Evolutionary conservation across 2,329 filamentous ascomycete genomes (phyloP).

Genomic region (Paecilomyces sp.): DNA sequence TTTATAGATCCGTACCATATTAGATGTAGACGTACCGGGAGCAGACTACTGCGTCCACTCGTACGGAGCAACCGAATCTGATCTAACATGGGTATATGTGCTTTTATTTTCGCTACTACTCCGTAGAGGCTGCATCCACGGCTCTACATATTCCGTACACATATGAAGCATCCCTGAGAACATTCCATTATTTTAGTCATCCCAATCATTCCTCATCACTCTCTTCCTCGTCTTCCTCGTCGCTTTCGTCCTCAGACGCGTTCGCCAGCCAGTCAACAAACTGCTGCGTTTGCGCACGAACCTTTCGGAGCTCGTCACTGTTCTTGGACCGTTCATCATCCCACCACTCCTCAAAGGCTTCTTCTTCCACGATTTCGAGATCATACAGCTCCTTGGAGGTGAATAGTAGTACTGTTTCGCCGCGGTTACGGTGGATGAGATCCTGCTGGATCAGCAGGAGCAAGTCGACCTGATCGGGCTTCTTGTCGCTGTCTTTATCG

Average conservation of each 20-base stretch:
- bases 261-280: slow-evolving; percentile 81
- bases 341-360: slow-evolving; percentile 88
- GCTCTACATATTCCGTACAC: neutral
- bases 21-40: too few species aligned
- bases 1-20: too few species aligned
- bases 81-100: neutral
- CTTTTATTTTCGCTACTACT: neutral
- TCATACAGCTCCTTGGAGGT: slow-evolving; percentile 79
- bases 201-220: slow-evolving; percentile 11
- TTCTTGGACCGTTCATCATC: slow-evolving; percentile 61
- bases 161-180: neutral
- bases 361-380: slow-evolving; percentile 78
- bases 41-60: too few species aligned
- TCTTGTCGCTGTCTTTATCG: slow-evolving; percentile 44
- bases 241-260: slow-evolving; percentile 62
- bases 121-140: neutral
- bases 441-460: slow-evolving; percentile 76
- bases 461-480: slow-evolving; percentile 76
- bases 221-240: slow-evolving; percentile 52
- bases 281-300: slow-evolving; percentile 66
- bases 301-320: slow-evolving; percentile 59
- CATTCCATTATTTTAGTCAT: slow-evolving; percentile 1
- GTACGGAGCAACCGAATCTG: neutral
- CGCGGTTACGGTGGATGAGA: slow-evolving; percentile 57
- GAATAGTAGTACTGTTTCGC: slow-evolving; percentile 64